These are phyloP conservation scores for Dictyostelium citrinum DNA, from an alignment of 78 protist species.

Conservation along the genomic window DNA sequence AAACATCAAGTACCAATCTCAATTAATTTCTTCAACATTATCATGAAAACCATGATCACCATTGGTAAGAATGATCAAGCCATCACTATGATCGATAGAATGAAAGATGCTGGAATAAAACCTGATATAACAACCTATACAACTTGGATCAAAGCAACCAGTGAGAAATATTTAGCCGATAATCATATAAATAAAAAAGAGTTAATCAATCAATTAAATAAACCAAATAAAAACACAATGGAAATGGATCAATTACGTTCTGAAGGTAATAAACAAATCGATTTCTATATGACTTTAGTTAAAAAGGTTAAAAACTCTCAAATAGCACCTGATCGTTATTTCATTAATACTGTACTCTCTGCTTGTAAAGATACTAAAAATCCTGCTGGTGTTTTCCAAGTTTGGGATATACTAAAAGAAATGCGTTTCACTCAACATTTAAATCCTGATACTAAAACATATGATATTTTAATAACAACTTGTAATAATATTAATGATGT, in stretches of 20 bases:
- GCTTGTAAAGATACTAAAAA: conserved; percentile 29
- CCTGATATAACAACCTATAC: conserved; percentile 42
- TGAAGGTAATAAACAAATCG: conserved; percentile 47
- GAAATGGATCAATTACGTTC: conserved; percentile 22
- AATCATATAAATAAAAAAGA: neutral
- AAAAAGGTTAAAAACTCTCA: neutral
- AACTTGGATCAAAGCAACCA: conserved; percentile 1
- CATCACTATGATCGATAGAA: neutral
- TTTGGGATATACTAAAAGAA: conserved; percentile 36
- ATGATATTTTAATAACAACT: conserved; percentile 59
- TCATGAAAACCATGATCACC: conserved; percentile 31
- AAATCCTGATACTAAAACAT: conserved; percentile 51
- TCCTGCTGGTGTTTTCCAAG: conserved; percentile 55
- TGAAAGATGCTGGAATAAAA: conserved; percentile 9
- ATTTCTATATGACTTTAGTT: neutral
- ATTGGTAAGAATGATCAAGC: conserved; percentile 11
- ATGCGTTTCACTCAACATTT: conserved; percentile 19
- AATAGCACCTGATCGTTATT: conserved; percentile 22
- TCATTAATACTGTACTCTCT: conserved; percentile 26
- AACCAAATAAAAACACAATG: neutral
- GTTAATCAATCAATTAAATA: neutral
- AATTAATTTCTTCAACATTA: conserved; percentile 3
- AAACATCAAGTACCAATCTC: conserved; percentile 6
- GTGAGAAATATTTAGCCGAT: neutral
- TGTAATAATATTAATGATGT: conserved; percentile 33